A percentile compares a stretch with the other conserved stretches of the same genome.
Conservation (phyloP, 805 yeast genomes). For the Metschnikowia bowlesiae region DNA sequence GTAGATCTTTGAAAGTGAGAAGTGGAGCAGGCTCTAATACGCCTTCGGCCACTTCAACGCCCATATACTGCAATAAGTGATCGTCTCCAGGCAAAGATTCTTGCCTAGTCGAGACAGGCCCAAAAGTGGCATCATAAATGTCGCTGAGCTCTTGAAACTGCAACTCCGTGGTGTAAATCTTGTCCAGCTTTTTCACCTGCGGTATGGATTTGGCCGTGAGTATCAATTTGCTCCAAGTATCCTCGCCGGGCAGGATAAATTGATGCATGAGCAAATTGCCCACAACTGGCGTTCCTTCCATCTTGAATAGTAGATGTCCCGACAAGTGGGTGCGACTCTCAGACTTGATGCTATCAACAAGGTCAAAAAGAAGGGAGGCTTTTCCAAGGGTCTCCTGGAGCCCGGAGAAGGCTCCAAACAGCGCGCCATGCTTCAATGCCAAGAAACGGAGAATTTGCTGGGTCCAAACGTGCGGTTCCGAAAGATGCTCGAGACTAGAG, state of each 20-base stretch:
- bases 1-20: background rate
- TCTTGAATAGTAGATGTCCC: constrained; percentile 4
- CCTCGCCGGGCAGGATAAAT: constrained; percentile 47
- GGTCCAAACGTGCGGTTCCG: constrained; percentile 18
- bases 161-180: constrained; percentile 12
- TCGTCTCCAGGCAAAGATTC: background rate
- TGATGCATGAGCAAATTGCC: constrained; percentile 16
- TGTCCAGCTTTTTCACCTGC: constrained; percentile 4
- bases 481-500: constrained; percentile 17
- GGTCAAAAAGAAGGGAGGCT: constrained; percentile 4
- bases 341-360: constrained; percentile 4
- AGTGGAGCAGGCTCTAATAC: background rate
- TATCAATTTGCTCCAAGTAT: constrained; percentile 48
- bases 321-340: background rate
- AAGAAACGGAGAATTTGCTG: constrained; percentile 37
- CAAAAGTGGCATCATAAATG: constrained; percentile 12
- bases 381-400: constrained; percentile 17
- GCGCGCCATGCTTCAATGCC: constrained; percentile 29
- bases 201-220: constrained; percentile 26
- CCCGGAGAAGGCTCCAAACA: constrained; percentile 14
- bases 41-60: background rate
- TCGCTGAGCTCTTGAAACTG: constrained; percentile 16
- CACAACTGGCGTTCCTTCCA: constrained; percentile 3
- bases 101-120: background rate
- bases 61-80: background rate